These are phyloP conservation scores for Kitagawia praeruptora DNA, from an alignment of 129 eudicot genomes.

Conservation along the genomic window DNA sequence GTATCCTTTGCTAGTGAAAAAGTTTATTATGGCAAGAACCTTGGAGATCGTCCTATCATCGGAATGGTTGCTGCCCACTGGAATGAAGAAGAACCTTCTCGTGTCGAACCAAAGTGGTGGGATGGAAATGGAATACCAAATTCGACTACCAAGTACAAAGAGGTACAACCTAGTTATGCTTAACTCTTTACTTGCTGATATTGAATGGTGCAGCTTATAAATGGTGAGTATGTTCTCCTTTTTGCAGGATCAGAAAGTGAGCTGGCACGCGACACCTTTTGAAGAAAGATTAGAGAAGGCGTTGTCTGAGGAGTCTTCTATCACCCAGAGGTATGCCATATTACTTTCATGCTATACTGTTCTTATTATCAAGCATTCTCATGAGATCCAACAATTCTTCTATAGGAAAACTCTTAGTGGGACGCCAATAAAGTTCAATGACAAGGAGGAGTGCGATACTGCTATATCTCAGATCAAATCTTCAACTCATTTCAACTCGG, in stretches of 20 bases:
- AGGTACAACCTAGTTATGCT: conserved; percentile 28
- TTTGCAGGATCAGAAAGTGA: conserved; percentile 87
- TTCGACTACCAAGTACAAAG: conserved; percentile 84
- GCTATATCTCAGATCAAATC: conserved; percentile 29
- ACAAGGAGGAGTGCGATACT: conserved; percentile 46
- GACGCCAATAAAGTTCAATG: conserved; percentile 38
- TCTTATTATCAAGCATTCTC: not conserved
- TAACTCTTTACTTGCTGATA: not conserved
- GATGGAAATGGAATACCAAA: conserved; percentile 88
- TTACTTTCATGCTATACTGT: not conserved
- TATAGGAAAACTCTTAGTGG: conserved; percentile 32
- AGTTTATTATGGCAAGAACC: conserved; percentile 31
- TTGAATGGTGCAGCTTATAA: not conserved
- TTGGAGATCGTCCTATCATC: conserved; percentile 64
- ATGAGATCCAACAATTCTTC: conserved; percentile 1
- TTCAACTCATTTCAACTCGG: conserved; percentile 33
- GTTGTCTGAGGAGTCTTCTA: conserved; percentile 59
- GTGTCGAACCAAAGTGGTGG: conserved; percentile 59
- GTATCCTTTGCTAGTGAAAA: conserved; percentile 20
- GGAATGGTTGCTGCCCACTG: conserved; percentile 84
- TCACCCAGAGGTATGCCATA: conserved; percentile 52
- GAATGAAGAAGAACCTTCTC: conserved; percentile 54
- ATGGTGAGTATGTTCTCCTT: not conserved
- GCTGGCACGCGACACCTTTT: conserved; percentile 96
- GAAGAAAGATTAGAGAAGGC: conserved; percentile 95